Base-by-base conservation (phyloP, 768 basidiomycete species). In the Filobasidium wieringae region DNA sequence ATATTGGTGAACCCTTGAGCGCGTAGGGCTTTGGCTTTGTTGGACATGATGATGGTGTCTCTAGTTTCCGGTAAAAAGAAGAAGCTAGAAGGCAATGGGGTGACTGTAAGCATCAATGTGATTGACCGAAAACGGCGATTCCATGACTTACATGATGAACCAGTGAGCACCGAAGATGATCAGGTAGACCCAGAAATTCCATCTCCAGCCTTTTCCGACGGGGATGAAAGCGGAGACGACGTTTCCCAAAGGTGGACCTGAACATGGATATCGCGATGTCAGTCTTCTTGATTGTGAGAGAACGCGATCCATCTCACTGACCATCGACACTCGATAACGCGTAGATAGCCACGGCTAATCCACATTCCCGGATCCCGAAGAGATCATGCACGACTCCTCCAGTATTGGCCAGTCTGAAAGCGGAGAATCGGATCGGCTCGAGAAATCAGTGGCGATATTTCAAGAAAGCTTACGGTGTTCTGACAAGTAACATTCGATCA, bases 341-440 rank as follows among this genome's bases (percentile, higher is more conserved):
- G n/a, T n/a, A n/a, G n/a, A n/a, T n/a, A 53, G 34, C 57, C 8
- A 58, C 57, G 2, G 57, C 57, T n/a, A 51, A 58, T 6, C 57
- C 62, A 56, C 65, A 63, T 51, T 67, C 66, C 40, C 63, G 61
- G 32, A 63, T 61, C 0, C 61, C 63, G 51, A 67, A 67, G 19
- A 63, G 26, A 32, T 67, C 66, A 34, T 67, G 66, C 1, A 67
- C 66, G 0, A 67, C 66, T 22, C 66, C 66, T 40, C 66, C 66
- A 11, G 63, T 67, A 41, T 67, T 67, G 1, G 66, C 66, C 1
- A 67, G 57, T 14, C 49, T 15, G 26, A 4, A 19, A 17, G 27
- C 5, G 34, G 32, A 12, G 4, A 60, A 58, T 30, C 47, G 58
- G 63, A 67, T 36, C 66, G 61, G 36, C 66, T 64, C 27, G 64